phyloP scores from a whole-genome alignment of 768 basidiomycete species.

The Russula foetens region DNA sequence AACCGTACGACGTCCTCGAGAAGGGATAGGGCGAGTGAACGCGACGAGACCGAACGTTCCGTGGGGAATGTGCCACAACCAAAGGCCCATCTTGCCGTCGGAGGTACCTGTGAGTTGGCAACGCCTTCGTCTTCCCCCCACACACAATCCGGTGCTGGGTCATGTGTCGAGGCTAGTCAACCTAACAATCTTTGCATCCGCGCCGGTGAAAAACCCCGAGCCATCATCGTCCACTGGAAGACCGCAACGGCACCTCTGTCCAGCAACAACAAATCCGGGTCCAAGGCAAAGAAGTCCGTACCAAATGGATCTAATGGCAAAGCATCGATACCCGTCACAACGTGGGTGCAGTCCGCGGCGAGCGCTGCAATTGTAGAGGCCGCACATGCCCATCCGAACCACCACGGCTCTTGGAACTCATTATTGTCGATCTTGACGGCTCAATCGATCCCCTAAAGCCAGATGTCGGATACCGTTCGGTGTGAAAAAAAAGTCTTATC shows the following conservation, averaged over 20 bases:
- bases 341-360: slow-evolving; percentile 1
- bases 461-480: too few relatives aligned
- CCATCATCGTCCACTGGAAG: not conserved
- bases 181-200: not conserved
- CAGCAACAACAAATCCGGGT: slow-evolving; percentile 4
- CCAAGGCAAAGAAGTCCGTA: slow-evolving; percentile 1
- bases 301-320: slow-evolving; percentile 7
- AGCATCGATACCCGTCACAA: not conserved
- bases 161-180: not conserved
- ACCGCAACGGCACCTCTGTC: not conserved
- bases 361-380: too few relatives aligned
- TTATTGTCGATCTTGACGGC: not conserved
- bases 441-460: too few relatives aligned
- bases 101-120: too few relatives aligned
- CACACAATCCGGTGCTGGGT: too few relatives aligned
- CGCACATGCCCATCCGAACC: slow-evolving; percentile 30
- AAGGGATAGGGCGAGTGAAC: slow-evolving; percentile 30
- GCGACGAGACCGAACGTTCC: slow-evolving; percentile 46
- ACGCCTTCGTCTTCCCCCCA: not conserved
- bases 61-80: slow-evolving; percentile 34
- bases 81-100: too few relatives aligned
- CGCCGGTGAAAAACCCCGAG: not conserved
- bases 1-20: slow-evolving; percentile 25
- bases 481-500: not conserved
- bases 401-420: slow-evolving; percentile 11